These are phyloP conservation scores for Takashimella tepidaria DNA, from an alignment of 1,284 basidiomycete species.

Conservation along the genomic window DNA sequence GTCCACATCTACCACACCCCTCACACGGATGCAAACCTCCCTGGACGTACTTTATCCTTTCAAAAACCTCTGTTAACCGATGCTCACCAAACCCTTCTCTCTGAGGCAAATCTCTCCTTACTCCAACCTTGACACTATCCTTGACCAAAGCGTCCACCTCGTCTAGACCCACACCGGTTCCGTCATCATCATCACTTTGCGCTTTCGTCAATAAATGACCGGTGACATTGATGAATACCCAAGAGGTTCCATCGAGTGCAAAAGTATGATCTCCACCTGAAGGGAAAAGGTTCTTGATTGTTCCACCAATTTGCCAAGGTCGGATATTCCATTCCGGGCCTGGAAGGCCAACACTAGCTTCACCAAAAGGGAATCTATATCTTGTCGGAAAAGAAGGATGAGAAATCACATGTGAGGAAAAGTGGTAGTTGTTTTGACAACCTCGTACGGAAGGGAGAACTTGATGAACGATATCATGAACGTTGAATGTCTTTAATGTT, in stretches of 20 bases:
- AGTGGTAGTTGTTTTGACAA: conserved; percentile 28
- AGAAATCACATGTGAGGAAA: conserved; percentile 24
- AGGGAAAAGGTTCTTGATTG: conserved; percentile 30
- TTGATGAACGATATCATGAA: conserved; percentile 32
- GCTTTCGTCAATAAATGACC: conserved; percentile 24
- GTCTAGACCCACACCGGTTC: conserved; percentile 20
- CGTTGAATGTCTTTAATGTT: conserved; percentile 8
- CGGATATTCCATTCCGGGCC: conserved; percentile 31
- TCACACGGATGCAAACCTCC: background rate
- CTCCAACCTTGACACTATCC: conserved; percentile 12
- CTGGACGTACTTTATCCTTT: background rate
- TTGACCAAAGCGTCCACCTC: conserved; percentile 19
- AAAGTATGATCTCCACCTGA: conserved; percentile 13
- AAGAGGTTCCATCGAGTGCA: conserved; percentile 12
- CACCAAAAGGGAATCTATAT: conserved; percentile 12
- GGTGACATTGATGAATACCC: conserved; percentile 19
- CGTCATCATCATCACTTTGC: conserved; percentile 24
- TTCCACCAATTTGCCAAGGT: conserved; percentile 30
- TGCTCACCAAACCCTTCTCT: conserved; percentile 21
- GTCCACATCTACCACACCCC: conserved; percentile 3
- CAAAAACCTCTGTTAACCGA: conserved; percentile 12
- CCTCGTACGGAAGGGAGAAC: conserved; percentile 22
- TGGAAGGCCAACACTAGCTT: conserved; percentile 15
- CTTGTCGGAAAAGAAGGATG: conserved; percentile 1
- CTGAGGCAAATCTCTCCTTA: conserved; percentile 22